Evolutionary conservation across 805 yeast species (phyloP), one percentile per base, ranked within the genome.

Genomic region (Novakomyces olei): DNA sequence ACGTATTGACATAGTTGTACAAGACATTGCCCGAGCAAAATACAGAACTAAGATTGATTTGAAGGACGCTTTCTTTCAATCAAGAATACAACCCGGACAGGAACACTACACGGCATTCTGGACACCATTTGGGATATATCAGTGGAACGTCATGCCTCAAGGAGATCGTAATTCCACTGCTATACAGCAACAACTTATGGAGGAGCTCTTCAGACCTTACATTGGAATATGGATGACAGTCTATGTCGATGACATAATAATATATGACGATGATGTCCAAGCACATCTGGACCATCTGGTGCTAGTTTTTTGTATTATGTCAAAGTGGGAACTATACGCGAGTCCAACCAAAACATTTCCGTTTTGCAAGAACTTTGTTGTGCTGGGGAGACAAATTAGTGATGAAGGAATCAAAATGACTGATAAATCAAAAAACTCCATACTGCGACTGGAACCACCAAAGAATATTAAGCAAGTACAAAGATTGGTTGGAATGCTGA

Each of bases 81-180:
- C 28, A 4, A 25, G 8, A 10, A 22, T 22, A 14, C 32, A 18
- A 69, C 80, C 40, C 4, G 20, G 24, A 3, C 32, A 33, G 23
- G 16, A 14, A 8, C 14, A 23, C 8, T 39, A 44, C 12, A 44
- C 47, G 6, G 45, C 48, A n/a, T 47, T 47, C 24, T 24, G n/a
- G 3, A 38, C 47, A 1, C 34, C 22, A 2, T 4, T n/a, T 5
- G 51, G 48, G 6, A 30, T 36, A 4, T 43, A 33, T 29, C 41
- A 45, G 26, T 46, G 42, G 39, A 33, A 19, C 3, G 48, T 40
- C 6, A 43, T 47, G 47, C 50, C 47, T 1, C 42, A 44, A 32
- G 51, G 49, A 1, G 31, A 41, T 27, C 17, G 36, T 6, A 44
- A 40, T 33, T 47, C 46, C 1, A 48, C 50, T 1, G 39, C 44